Conservation (phyloP, 331 rosid genomes). For the Dryas integrifolia region DNA sequence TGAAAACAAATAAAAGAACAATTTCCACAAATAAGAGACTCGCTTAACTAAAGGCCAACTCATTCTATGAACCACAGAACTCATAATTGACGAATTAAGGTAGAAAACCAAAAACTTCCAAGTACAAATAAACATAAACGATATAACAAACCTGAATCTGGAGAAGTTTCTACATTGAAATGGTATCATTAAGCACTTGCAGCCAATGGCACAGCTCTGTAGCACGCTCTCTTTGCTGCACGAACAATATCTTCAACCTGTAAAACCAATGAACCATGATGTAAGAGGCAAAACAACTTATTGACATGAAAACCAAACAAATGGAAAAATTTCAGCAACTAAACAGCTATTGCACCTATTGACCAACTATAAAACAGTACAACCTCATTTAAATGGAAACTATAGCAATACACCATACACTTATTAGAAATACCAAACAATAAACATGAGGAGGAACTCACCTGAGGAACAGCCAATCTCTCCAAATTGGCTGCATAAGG, state of each 20-base stretch:
- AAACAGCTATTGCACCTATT: background rate
- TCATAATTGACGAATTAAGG: background rate
- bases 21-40: background rate
- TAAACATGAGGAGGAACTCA: slow-evolving; percentile 21
- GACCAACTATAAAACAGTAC: background rate
- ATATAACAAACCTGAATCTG: slow-evolving; percentile 33
- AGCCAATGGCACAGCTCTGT: slow-evolving; percentile 71
- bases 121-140: background rate
- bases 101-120: background rate
- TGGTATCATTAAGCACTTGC: slow-evolving; percentile 55
- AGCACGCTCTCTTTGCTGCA: slow-evolving; percentile 90
- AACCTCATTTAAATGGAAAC: background rate
- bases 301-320: background rate
- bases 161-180: slow-evolving; percentile 21
- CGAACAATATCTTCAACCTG: slow-evolving; percentile 94
- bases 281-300: background rate
- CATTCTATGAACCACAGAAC: background rate
- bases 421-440: background rate
- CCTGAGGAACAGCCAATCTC: slow-evolving; percentile 98
- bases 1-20: background rate
- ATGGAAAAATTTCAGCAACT: background rate
- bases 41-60: background rate
- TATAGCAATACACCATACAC: background rate
- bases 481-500: slow-evolving; percentile 97
- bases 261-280: slow-evolving; percentile 29